Percentiles rank a stretch among this genome's conserved stretches.
These are phyloP conservation scores for Chaetomiaceae sp. DNA, from an alignment of 2,329 filamentous ascomycete genomes.

Conservation along the genomic window DNA sequence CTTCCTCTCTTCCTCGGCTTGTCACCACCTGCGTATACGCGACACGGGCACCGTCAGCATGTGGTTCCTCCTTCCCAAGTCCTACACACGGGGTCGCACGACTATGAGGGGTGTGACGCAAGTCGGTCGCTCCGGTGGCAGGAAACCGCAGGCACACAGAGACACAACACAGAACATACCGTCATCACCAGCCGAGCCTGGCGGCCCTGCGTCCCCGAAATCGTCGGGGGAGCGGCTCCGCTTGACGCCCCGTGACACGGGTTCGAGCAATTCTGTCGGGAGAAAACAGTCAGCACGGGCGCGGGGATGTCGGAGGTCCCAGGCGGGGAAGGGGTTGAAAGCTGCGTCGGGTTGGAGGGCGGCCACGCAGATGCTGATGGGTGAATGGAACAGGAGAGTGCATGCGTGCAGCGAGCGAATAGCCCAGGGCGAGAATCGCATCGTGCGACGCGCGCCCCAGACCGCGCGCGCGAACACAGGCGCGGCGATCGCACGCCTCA, in stretches of 20 bases:
- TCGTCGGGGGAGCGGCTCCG: constrained; percentile 69
- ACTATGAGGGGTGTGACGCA: constrained; percentile 28
- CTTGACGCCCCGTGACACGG: constrained; percentile 64
- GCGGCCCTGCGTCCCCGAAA: constrained; percentile 49
- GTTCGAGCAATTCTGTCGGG: constrained; percentile 44
- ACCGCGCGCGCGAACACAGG: too few relatives aligned
- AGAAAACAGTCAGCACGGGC: constrained; percentile 28
- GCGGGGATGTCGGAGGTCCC: too few relatives aligned
- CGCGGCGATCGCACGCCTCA: too few relatives aligned
- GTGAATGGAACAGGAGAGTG: not conserved
- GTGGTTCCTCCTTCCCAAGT: constrained; percentile 22
- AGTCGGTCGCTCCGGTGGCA: constrained; percentile 26
- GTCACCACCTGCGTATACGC: constrained; percentile 36
- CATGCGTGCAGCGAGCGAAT: not conserved
- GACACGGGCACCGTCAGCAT: constrained; percentile 27
- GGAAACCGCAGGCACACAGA: constrained; percentile 31
- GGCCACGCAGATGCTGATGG: not conserved
- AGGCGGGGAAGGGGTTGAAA: not conserved
- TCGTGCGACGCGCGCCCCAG: too few relatives aligned
- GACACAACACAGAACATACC: constrained; percentile 54
- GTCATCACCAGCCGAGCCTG: constrained; percentile 60
- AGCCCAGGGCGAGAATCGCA: not conserved
- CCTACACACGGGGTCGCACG: constrained; percentile 29
- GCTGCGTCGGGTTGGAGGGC: not conserved
- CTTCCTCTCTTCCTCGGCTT: constrained; percentile 54